Evolutionary conservation across 2,329 filamentous ascomycete species (phyloP), one percentile per base, ranked within the genome.

Genomic region (Didymellaceae sp.): DNA sequence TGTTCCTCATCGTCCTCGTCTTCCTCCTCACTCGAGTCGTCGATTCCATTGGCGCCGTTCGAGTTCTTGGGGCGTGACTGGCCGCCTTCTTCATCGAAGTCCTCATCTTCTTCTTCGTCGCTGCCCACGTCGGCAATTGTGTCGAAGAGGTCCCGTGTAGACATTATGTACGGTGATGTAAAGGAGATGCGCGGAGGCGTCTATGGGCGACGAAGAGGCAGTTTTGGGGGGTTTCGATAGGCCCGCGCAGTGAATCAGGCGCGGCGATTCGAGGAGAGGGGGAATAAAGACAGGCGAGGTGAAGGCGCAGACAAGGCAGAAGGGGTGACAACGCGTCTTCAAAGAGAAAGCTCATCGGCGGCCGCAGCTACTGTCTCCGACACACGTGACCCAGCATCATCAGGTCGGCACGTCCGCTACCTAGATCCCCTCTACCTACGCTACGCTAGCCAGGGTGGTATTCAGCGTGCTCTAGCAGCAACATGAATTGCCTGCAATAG

Each of bases 51-150:
- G 41, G 54, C 34, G 49, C 69, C 69, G 40, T 67, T 71, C 25
- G 57, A 50, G 49, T 65, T 68, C 44, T 57, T 61, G 24, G 58
- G 57, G 26, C 57, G 62, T 13, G 24, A 13, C 28, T 58, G 62
- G 48, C 58, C 66, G 31, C 52, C 54, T 35, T 65, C 63, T n/a
- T 59, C 65, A 55, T 73, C 70, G 44, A 68, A 72, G 45, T 72
- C 69, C 48, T 72, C 71, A 46, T 74, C 72, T 25, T 74, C 72
- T 44, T 74, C 72, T 46, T 65, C 62, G 57, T 86, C 86, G 69
- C 92, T 92, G 60, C 92, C 92, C 53, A 97, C 79, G 74, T 95
- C 86, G 62, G 93, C 94, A 77, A 91, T 87, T 58, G 86, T 86
- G 63, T 93, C 87, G 67, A 99, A 87, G 69, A 97, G 79, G 71